Base-by-base conservation (phyloP, 257 asterid species). In the Primulina eburnea region DNA sequence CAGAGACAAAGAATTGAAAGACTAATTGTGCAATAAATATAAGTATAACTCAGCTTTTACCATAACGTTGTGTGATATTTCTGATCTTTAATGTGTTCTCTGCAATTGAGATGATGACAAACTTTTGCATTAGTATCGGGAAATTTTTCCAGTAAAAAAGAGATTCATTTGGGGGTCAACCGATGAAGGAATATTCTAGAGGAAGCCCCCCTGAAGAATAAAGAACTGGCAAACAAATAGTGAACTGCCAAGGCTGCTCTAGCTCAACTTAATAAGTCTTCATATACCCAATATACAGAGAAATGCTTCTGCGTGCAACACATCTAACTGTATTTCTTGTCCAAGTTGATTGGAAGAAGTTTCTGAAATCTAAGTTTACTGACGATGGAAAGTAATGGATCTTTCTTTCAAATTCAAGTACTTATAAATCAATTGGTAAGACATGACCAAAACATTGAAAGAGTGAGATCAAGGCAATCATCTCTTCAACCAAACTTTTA, bases 401-500 rank as follows among this genome's bases (percentile, higher is more conserved):
- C 17, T 43, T 43, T 43, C 17, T 43, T 43, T 43, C 5, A 43
- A 12, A 3, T 43, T 38, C 50, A 10, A 38, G 50, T 1, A 29
- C n/a, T 34, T 11, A 38, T 24, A 16, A 62, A 60, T n/a, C 53
- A 38, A 33, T 16, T 67, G 14, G 29, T 47, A 58, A 69, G 72
- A 63, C 29, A 61, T 52, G 9, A 69, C 32, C 20, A 53, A 33
- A 26, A 7, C 65, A 20, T 40, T 57, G 57, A 60, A 37, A 65
- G 60, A 65, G 55, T 43, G 29, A 58, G 56, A 35, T 38, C 58
- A 50, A 58, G 29, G 32, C 24, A 18, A 30, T 10, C 28, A 62
- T 21, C 68, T 43, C 56, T 53, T 66, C 69, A 29, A 57, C 72
- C 62, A 61, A 29, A 21, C 50, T 33, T 38, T 14, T 21, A 65